Evolutionary conservation across 768 basidiomycete genomes (phyloP), one percentile per base, ranked within the genome.

Genomic region (Phylloporus arenicola): DNA sequence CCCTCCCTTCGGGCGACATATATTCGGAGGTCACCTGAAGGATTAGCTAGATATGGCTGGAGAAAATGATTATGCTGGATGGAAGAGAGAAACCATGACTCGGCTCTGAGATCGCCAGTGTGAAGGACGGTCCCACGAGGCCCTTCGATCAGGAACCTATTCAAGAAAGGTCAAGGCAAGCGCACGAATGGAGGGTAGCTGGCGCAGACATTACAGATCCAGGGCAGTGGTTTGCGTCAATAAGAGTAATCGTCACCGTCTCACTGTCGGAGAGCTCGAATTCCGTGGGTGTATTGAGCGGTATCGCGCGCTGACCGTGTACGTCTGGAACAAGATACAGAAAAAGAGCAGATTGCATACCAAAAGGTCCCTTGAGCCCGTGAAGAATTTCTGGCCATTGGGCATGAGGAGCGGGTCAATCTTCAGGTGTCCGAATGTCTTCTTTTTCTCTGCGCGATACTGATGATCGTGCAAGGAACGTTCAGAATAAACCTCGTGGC

Each of bases 191-290:
- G 4, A 1, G 16, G 8, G 14, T 31, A 3, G 10, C 2, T 11
- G 17, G 17, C 25, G 69, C 82, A 24, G 60, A 92, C 93, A 97
- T 95, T 37, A 92, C 85, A 0, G 92, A 86, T 0, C 94, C 94
- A 11, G 92, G 94, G 63, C 93, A 96, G 64, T 97, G 94, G 61
- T 96, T 96, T 0, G 94, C 94, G 60, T 94, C 89, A 8, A 96
- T 67, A 10, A 88, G 75, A 0, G 92, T 94, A 50, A 96, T 75
- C 0, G 75, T 82, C 10, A 95, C 84, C 4, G 63, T 65, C 57
- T 84, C 79, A 8, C 70, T 70, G 20, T 76, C 69, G 4, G 74
- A 77, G 16, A 94, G 64, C 31, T 83, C 79, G 27, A 84, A 73
- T 29, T 63, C 51, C 0, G 81, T 86, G 0, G 92, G 89, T 3